These are phyloP conservation scores for Sphaerostilbella broomeana DNA, from an alignment of 2,329 filamentous ascomycete genomes.

Conservation along the genomic window DNA sequence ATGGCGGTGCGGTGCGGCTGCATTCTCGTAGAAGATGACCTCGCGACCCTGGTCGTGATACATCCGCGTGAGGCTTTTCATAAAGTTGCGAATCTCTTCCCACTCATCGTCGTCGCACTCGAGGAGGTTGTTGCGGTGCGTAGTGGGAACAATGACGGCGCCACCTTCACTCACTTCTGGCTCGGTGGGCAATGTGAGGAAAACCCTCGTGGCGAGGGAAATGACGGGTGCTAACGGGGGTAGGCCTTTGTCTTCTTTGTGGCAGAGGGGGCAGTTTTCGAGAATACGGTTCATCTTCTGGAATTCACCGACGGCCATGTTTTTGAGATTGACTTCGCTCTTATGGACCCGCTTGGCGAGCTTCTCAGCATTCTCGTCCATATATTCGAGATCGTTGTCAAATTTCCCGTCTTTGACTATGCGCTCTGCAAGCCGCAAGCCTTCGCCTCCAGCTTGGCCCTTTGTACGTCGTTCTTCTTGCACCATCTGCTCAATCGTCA, in stretches of 20 bases:
- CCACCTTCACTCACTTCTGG: slow-evolving; percentile 80
- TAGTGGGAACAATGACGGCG: slow-evolving; percentile 80
- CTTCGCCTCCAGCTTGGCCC: slow-evolving; percentile 71
- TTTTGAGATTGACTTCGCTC: slow-evolving; percentile 81
- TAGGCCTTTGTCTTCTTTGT: slow-evolving; percentile 71
- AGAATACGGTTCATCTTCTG: slow-evolving; percentile 83
- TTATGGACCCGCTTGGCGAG: slow-evolving; percentile 83
- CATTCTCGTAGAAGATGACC: slow-evolving; percentile 97
- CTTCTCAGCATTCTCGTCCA: slow-evolving; percentile 92
- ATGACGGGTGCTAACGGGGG: slow-evolving; percentile 80
- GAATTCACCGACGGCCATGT: slow-evolving; percentile 78
- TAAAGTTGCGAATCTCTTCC: slow-evolving; percentile 98
- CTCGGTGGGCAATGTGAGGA: slow-evolving; percentile 80
- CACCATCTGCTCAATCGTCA: slow-evolving; percentile 96
- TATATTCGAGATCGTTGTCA: slow-evolving; percentile 87
- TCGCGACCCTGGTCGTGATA: slow-evolving; percentile 90
- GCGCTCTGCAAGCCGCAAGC: slow-evolving; percentile 75
- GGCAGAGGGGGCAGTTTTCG: slow-evolving; percentile 82
- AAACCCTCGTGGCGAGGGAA: slow-evolving; percentile 78
- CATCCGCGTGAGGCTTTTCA: slow-evolving; percentile 91
- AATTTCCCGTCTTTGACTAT: slow-evolving; percentile 93
- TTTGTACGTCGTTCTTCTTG: slow-evolving; percentile 84
- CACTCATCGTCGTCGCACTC: slow-evolving; percentile 99
- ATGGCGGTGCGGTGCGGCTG: slow-evolving; percentile 69
- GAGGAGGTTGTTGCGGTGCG: slow-evolving; percentile 83